Percentiles rank a stretch among this genome's conserved stretches.
phyloP scores from a whole-genome alignment of 805 yeast genomes.

The Novakomyces olei region DNA sequence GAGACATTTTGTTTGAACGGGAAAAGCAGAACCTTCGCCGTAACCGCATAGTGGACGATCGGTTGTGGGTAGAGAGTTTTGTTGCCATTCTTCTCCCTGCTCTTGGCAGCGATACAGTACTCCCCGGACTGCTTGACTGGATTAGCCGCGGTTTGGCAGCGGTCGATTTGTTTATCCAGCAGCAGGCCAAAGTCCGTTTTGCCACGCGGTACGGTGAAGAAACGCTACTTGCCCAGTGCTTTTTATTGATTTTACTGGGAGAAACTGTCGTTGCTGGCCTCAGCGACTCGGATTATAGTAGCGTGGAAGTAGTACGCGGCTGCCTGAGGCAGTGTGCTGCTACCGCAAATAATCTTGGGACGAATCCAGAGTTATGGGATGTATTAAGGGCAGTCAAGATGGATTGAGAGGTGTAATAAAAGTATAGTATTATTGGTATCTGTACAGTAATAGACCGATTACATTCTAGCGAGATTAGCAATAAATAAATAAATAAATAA shows the following conservation, averaged over 20 bases:
- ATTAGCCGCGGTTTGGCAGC: neutral
- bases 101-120: neutral
- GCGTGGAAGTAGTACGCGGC: no score
- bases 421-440: neutral
- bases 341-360: no score
- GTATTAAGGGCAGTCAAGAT: neutral
- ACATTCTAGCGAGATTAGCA: neutral
- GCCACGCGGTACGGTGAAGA: neutral
- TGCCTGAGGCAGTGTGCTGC: no score
- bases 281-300: no score
- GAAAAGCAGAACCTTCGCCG: neutral
- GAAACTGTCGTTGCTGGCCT: no score
- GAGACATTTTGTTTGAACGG: neutral
- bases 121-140: neutral
- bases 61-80: neutral
- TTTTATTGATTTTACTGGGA: no score
- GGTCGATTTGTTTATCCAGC: neutral
- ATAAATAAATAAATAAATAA: neutral
- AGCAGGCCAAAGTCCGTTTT: neutral
- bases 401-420: constrained; percentile 1
- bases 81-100: neutral
- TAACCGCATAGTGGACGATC: neutral
- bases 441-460: neutral
- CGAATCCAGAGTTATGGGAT: no score
- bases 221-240: neutral